Percentiles rank a stretch among this genome's conserved stretches.
phyloP scores from a whole-genome alignment of 768 basidiomycete species.

The Trametes meyenii region DNA sequence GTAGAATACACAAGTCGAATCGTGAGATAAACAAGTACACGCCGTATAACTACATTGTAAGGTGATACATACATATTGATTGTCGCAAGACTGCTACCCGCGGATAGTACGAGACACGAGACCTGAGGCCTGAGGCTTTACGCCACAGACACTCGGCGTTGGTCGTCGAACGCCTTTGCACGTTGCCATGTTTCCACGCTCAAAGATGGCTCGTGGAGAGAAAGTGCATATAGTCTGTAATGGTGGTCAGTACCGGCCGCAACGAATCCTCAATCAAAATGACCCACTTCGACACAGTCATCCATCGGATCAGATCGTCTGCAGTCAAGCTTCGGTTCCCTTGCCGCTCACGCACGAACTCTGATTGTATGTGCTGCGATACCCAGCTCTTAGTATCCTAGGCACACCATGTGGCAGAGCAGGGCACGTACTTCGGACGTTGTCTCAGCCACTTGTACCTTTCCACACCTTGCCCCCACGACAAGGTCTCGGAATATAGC shows the following conservation, averaged over 20 bases:
- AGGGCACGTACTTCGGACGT: constrained; percentile 56
- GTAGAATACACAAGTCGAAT: too few relatives aligned
- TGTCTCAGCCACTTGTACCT: constrained; percentile 52
- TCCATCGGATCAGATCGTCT: constrained; percentile 67
- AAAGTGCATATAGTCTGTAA: constrained; percentile 62
- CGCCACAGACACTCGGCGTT: constrained; percentile 36
- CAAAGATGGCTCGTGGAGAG: constrained; percentile 57
- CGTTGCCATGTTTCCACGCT: constrained; percentile 64
- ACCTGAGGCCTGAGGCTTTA: background rate
- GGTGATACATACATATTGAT: background rate
- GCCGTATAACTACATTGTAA: background rate
- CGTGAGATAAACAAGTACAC: constrained; percentile 1
- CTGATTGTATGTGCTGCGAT: constrained; percentile 70
- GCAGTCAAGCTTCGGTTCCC: constrained; percentile 44
- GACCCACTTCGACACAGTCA: constrained; percentile 70
- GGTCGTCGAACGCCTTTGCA: constrained; percentile 60
- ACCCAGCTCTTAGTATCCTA: background rate
- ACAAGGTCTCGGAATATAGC: constrained; percentile 60
- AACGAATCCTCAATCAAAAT: background rate
- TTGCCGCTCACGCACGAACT: constrained; percentile 59
- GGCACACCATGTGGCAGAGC: background rate
- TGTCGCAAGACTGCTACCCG: background rate
- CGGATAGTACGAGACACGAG: background rate
- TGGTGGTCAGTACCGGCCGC: constrained; percentile 13
- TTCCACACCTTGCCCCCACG: constrained; percentile 61